phyloP scores from a whole-genome alignment of 139 green algal genomes.

The Chlorella vulgaris region DNA sequence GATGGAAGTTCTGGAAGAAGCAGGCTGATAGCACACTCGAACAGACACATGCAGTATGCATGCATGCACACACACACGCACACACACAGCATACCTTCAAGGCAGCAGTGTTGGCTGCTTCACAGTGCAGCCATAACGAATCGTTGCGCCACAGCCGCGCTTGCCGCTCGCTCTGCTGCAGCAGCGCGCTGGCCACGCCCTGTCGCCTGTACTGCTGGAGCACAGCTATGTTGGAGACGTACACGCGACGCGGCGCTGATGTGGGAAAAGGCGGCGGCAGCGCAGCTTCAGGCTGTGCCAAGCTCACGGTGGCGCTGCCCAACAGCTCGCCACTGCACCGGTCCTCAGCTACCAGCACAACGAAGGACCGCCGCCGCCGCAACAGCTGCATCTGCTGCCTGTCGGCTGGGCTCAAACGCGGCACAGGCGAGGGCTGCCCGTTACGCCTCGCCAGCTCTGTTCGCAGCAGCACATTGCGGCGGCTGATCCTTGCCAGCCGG shows the following conservation, averaged over 20 bases:
- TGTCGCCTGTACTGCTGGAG: slow-evolving; percentile 38
- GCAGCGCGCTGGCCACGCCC: slow-evolving; percentile 57
- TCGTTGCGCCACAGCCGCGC: slow-evolving; percentile 56
- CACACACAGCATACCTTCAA: slow-evolving; percentile 19
- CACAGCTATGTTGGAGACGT: slow-evolving; percentile 77
- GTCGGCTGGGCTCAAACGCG: not conserved
- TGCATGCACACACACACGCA: not conserved
- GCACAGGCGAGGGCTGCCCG: no score
- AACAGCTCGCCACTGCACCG: slow-evolving; percentile 9
- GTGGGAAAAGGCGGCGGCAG: slow-evolving; percentile 77
- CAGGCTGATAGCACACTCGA: no score
- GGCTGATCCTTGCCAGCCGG: not conserved
- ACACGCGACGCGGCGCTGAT: slow-evolving; percentile 56
- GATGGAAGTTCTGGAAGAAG: no score
- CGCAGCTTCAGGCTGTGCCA: slow-evolving; percentile 55
- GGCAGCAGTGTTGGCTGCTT: slow-evolving; percentile 49
- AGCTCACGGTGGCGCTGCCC: slow-evolving; percentile 41
- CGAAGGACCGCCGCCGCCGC: slow-evolving; percentile 22
- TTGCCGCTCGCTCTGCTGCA: slow-evolving; percentile 55
- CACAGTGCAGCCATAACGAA: slow-evolving; percentile 66
- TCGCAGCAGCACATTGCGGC: not conserved
- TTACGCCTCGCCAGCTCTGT: not conserved
- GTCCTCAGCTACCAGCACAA: slow-evolving; percentile 38
- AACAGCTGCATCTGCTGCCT: slow-evolving; percentile 18
- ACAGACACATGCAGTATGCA: no score